Percentiles rank a stretch among this genome's conserved stretches.
phyloP scores from a whole-genome alignment of 1,284 basidiomycete genomes.

The Leucoagaricus sp. region DNA sequence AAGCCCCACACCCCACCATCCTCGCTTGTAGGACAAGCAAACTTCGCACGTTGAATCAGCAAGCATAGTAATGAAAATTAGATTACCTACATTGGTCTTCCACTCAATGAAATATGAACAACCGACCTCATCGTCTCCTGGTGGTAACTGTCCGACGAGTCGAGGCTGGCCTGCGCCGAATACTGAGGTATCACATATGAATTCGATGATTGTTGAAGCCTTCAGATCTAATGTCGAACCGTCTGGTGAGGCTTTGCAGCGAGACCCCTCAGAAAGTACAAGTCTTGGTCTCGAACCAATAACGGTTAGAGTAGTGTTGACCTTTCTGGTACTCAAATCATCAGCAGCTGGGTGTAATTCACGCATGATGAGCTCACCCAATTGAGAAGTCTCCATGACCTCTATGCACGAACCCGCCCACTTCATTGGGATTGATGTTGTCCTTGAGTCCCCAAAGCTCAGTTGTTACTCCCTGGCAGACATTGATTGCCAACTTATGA shows the following conservation, averaged over 20 bases:
- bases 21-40: slow-evolving; percentile 65
- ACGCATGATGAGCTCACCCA: slow-evolving; percentile 49
- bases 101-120: slow-evolving; percentile 76
- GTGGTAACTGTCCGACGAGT: slow-evolving; percentile 61
- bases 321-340: slow-evolving; percentile 39
- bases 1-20: slow-evolving; percentile 51
- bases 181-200: slow-evolving; percentile 60
- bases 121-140: slow-evolving; percentile 54
- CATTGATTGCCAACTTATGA: slow-evolving; percentile 55
- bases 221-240: slow-evolving; percentile 38
- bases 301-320: slow-evolving; percentile 61
- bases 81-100: slow-evolving; percentile 59
- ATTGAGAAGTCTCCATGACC: slow-evolving; percentile 71
- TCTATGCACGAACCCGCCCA: slow-evolving; percentile 63
- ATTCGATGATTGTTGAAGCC: slow-evolving; percentile 65
- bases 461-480: slow-evolving; percentile 56
- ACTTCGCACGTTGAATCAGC: slow-evolving; percentile 34
- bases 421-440: slow-evolving; percentile 46
- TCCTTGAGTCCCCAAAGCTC: slow-evolving; percentile 62
- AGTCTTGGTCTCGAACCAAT: slow-evolving; percentile 48
- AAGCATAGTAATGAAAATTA: neutral
- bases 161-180: slow-evolving; percentile 54
- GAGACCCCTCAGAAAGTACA: slow-evolving; percentile 58
- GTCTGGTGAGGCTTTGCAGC: slow-evolving; percentile 48
- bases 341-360: neutral